Conservation (phyloP, 352 stramenopile genomes). For the Pythium dissimile region DNA sequence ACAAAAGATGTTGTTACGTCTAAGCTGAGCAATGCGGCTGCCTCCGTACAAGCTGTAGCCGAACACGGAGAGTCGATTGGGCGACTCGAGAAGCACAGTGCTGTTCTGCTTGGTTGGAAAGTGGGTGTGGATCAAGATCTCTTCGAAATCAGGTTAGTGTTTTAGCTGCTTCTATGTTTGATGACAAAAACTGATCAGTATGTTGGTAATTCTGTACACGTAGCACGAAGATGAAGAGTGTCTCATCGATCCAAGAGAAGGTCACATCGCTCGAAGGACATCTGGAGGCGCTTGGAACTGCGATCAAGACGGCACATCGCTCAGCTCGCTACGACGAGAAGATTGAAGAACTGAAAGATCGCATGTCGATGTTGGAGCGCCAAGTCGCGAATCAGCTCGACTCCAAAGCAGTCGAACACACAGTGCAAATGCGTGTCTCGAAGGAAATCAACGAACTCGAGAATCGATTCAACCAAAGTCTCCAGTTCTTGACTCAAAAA, state of each 20-base stretch:
- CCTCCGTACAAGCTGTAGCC: constrained; percentile 32
- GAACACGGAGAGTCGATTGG: constrained; percentile 53
- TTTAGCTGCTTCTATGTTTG: not conserved
- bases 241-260: constrained; percentile 50
- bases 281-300: constrained; percentile 41
- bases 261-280: constrained; percentile 57
- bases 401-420: constrained; percentile 62
- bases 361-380: constrained; percentile 45
- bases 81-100: constrained; percentile 72
- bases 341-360: constrained; percentile 54
- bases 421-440: constrained; percentile 57
- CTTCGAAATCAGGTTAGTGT: constrained; percentile 36
- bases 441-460: constrained; percentile 77
- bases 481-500: constrained; percentile 61
- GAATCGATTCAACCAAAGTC: constrained; percentile 47
- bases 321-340: constrained; percentile 51
- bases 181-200: not conserved
- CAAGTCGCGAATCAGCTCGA: constrained; percentile 51
- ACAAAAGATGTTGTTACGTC: constrained; percentile 39
- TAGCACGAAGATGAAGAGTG: constrained; percentile 47
- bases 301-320: constrained; percentile 29
- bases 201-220: not conserved
- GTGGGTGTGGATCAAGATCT: constrained; percentile 61
- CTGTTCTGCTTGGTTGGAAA: constrained; percentile 57
- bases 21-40: constrained; percentile 27